Evolutionary conservation across 2,329 filamentous ascomycete genomes (phyloP).

Genomic region (Pyrenophora seminiperda): DNA sequence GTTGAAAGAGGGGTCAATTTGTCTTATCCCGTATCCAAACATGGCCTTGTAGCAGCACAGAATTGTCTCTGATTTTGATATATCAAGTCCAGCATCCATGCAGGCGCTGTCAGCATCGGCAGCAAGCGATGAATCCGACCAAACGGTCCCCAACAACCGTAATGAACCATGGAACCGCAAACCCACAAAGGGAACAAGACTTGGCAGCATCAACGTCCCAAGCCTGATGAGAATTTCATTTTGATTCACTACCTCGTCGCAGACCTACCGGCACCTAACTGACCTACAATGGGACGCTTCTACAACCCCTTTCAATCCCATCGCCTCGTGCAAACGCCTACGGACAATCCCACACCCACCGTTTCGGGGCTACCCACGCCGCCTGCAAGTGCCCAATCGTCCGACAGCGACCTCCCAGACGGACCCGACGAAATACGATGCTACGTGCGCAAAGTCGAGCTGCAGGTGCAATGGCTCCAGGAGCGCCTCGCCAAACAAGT

Average conservation of each 20-base stretch:
- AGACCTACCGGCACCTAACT: neutral
- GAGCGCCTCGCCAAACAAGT: constrained; percentile 15
- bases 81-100: neutral
- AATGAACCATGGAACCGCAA: neutral
- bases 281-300: neutral
- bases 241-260: neutral
- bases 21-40: too few species aligned
- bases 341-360: neutral
- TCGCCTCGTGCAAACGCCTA: neutral
- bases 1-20: neutral
- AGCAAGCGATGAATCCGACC: neutral
- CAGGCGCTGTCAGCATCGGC: neutral
- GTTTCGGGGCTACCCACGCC: neutral
- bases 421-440: constrained; percentile 4
- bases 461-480: constrained; percentile 23
- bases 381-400: neutral
- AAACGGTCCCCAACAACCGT: neutral
- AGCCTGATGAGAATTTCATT: too few species aligned
- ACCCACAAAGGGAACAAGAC: neutral
- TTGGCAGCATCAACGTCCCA: neutral
- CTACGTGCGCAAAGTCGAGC: constrained; percentile 1
- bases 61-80: too few species aligned
- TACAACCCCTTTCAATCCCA: neutral
- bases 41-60: too few species aligned
- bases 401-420: neutral